Percentiles rank a stretch among this genome's conserved stretches.
phyloP scores from a whole-genome alignment of 1,284 basidiomycete genomes.

The Cutaneotrichosporon sp. region DNA sequence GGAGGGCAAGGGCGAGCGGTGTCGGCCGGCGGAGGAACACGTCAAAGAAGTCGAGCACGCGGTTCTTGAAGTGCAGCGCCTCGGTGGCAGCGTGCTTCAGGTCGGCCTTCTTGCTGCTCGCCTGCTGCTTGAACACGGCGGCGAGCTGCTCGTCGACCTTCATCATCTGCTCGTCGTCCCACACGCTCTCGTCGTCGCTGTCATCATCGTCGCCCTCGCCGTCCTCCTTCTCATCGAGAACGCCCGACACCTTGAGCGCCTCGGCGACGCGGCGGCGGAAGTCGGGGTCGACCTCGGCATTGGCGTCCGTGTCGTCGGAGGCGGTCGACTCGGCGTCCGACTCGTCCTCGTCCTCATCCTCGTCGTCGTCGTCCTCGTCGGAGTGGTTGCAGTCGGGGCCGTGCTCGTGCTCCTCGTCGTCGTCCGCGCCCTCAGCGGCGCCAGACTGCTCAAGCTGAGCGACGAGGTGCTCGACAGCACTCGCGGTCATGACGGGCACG shows the following conservation, averaged over 20 bases:
- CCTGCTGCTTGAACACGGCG: slow-evolving; percentile 69
- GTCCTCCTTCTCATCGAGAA: slow-evolving; percentile 56
- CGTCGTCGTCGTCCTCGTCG: slow-evolving; percentile 59
- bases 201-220: slow-evolving; percentile 32
- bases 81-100: slow-evolving; percentile 56
- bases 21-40: slow-evolving; percentile 77
- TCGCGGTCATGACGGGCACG: slow-evolving; percentile 67
- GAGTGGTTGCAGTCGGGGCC: slow-evolving; percentile 51
- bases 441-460: slow-evolving; percentile 70
- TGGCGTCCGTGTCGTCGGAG: slow-evolving; percentile 47
- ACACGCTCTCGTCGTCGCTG: slow-evolving; percentile 62
- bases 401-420: slow-evolving; percentile 49
- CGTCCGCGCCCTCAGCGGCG: slow-evolving; percentile 50
- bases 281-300: slow-evolving; percentile 63
- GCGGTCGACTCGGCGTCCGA: slow-evolving; percentile 42
- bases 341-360: slow-evolving; percentile 46
- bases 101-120: slow-evolving; percentile 53
- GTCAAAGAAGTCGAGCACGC: slow-evolving; percentile 89
- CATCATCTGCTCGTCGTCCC: slow-evolving; percentile 98
- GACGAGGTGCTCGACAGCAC: slow-evolving; percentile 80
- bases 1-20: slow-evolving; percentile 65
- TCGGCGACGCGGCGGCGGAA: slow-evolving; percentile 75
- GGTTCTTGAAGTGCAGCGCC: slow-evolving; percentile 91
- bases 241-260: slow-evolving; percentile 71
- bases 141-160: slow-evolving; percentile 91